Evolutionary conservation across 139 green algal genomes (phyloP).

Genomic region (Micractinium conductrix): DNA sequence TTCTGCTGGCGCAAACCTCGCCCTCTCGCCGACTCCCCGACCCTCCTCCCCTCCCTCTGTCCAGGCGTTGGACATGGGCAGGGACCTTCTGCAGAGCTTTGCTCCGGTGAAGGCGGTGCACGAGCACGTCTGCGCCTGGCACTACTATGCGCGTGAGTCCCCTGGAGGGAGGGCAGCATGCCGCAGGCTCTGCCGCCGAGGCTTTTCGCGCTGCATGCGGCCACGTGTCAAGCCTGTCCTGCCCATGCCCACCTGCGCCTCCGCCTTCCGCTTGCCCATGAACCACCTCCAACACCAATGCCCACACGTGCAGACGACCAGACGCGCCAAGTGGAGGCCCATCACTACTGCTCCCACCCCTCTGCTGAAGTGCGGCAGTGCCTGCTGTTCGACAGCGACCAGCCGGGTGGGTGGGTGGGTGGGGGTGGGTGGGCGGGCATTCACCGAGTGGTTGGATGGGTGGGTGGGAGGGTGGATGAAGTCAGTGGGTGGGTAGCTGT

Average conservation of each 20-base stretch:
- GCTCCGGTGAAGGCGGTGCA: slow-evolving; percentile 24
- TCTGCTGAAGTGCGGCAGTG: slow-evolving; percentile 80
- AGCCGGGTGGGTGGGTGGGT: not conserved
- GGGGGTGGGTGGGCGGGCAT: not conserved
- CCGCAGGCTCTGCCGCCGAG: no score
- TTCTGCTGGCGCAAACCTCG: no score
- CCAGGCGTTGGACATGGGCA: slow-evolving; percentile 34
- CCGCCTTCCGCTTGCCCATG: no score
- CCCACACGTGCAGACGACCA: slow-evolving; percentile 28
- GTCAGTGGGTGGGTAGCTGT: no score
- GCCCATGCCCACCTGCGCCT: no score
- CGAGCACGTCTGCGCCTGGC: slow-evolving; percentile 49
- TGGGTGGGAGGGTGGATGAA: no score
- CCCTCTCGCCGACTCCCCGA: no score
- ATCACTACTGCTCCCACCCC: slow-evolving; percentile 76
- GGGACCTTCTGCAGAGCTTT: slow-evolving; percentile 40
- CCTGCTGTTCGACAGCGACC: slow-evolving; percentile 21
- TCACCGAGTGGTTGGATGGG: not conserved
- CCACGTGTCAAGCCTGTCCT: no score
- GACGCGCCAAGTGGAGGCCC: slow-evolving; percentile 59
- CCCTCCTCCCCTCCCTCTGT: not conserved
- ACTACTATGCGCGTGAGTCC: slow-evolving; percentile 40
- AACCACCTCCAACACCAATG: no score
- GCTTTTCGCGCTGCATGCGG: no score
- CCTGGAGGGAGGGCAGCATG: no score